Evolutionary conservation across 176 grass and related monocot genomes (phyloP).

Genomic region (Lolium perenne): DNA sequence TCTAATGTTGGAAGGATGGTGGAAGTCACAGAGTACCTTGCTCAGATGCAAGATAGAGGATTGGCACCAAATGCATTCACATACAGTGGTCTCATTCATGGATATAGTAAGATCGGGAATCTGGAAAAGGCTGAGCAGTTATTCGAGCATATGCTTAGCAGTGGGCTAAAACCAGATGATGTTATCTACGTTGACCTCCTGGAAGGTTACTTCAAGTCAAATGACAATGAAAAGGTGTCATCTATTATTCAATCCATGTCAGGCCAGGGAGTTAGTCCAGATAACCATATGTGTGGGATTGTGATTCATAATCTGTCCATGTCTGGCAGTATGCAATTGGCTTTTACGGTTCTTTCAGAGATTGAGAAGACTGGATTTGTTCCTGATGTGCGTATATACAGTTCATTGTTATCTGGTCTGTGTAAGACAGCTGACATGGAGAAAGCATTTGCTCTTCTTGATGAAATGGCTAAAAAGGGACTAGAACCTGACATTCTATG

Average conservation of each 20-base stretch:
- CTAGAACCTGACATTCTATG: conserved; percentile 65
- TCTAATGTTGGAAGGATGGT: conserved; percentile 67
- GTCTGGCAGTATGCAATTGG: conserved; percentile 56
- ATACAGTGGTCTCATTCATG: conserved; percentile 66
- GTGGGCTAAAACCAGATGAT: conserved; percentile 61
- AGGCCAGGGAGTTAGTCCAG: conserved; percentile 43
- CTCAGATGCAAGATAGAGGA: conserved; percentile 61
- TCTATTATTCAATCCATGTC: conserved; percentile 66
- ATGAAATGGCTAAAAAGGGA: conserved; percentile 73
- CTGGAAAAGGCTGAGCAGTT: conserved; percentile 68
- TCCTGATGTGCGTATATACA: conserved; percentile 73
- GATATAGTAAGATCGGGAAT: conserved; percentile 60
- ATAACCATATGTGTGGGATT: conserved; percentile 58
- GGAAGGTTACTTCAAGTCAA: conserved; percentile 62
- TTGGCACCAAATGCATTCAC: conserved; percentile 71
- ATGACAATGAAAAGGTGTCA: conserved; percentile 55
- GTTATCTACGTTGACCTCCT: conserved; percentile 65
- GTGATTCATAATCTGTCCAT: conserved; percentile 65
- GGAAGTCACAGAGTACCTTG: conserved; percentile 59
- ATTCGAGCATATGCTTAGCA: conserved; percentile 53
- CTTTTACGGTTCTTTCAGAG: conserved; percentile 66
- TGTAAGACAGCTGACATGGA: conserved; percentile 56
- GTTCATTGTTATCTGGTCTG: conserved; percentile 70
- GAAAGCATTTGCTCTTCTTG: conserved; percentile 62
- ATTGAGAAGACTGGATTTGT: conserved; percentile 62